These are phyloP conservation scores for Baorangia bicolor DNA, from an alignment of 768 basidiomycete species.

Conservation along the genomic window DNA sequence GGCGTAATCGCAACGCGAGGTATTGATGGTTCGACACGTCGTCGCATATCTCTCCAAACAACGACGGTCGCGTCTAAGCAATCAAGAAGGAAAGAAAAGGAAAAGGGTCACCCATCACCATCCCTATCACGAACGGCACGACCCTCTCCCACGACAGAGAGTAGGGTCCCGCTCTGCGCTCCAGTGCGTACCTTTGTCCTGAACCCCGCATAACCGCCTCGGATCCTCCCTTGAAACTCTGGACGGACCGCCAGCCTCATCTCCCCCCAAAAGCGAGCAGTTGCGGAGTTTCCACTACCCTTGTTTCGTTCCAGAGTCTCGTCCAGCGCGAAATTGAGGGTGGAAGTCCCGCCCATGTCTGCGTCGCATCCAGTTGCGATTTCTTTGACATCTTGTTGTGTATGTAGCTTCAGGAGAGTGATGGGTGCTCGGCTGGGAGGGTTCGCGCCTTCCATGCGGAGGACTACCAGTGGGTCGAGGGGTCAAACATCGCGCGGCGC, in stretches of 20 bases:
- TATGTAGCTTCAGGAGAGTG: slow-evolving; percentile 65
- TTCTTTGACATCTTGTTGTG: slow-evolving; percentile 52
- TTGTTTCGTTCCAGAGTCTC: slow-evolving; percentile 45
- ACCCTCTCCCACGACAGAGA: neutral
- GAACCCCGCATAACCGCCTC: slow-evolving; percentile 90
- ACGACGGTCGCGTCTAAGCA: slow-evolving; percentile 65
- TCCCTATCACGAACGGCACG: neutral
- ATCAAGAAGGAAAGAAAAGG: neutral
- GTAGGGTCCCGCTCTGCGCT: neutral
- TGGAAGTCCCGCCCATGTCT: slow-evolving; percentile 85
- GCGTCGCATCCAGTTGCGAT: slow-evolving; percentile 81
- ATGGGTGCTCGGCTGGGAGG: slow-evolving; percentile 58
- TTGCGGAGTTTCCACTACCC: slow-evolving; percentile 47
- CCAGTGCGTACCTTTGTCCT: slow-evolving; percentile 65
- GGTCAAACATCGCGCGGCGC: slow-evolving; percentile 12
- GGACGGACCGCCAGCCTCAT: slow-evolving; percentile 70
- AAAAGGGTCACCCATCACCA: neutral
- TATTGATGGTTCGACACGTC: slow-evolving; percentile 83
- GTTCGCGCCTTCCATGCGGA: slow-evolving; percentile 77
- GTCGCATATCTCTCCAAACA: slow-evolving; percentile 85
- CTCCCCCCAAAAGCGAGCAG: slow-evolving; percentile 76
- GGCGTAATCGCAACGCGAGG: slow-evolving; percentile 75
- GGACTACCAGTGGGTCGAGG: slow-evolving; percentile 41
- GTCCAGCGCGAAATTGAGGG: slow-evolving; percentile 74
- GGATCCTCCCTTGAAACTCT: slow-evolving; percentile 63